phyloP scores from a whole-genome alignment of 352 stramenopile genomes.

The Phytopythium boreale region DNA sequence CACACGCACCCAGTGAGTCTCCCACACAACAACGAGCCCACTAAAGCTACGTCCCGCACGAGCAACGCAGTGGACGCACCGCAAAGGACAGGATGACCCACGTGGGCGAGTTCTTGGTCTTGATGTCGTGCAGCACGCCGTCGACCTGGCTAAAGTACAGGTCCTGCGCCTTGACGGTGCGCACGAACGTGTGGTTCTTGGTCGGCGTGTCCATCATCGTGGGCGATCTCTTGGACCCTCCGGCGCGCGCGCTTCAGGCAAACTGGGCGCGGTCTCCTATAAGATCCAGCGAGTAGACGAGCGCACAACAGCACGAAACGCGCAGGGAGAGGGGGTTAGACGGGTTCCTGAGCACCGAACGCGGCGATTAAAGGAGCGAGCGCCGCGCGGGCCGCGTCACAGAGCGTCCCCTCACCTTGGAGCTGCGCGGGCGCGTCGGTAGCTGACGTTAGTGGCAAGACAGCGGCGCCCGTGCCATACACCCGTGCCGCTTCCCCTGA shows the following conservation, averaged over 20 bases:
- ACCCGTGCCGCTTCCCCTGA: constrained; percentile 4
- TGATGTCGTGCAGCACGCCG: constrained; percentile 62
- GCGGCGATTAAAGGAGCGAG: not conserved
- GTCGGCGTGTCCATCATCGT: constrained; percentile 10
- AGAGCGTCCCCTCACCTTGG: not conserved
- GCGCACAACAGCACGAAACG: constrained; percentile 1
- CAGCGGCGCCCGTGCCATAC: not conserved
- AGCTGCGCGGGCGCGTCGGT: not conserved
- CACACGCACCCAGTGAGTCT: constrained; percentile 1
- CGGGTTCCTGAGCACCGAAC: not conserved
- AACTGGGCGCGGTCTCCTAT: not conserved
- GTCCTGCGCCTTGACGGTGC: constrained; percentile 78
- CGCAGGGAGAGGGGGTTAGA: not conserved
- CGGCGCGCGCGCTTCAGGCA: not conserved
- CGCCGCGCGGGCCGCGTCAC: not conserved
- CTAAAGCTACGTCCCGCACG: not conserved
- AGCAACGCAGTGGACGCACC: constrained; percentile 27
- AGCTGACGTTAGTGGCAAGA: not conserved
- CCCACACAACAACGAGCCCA: not conserved
- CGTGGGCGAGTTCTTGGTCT: constrained; percentile 54
- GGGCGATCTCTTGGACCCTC: not conserved
- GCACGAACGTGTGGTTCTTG: constrained; percentile 68
- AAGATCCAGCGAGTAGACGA: not conserved
- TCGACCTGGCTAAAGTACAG: constrained; percentile 79
- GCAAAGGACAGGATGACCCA: constrained; percentile 79